Conservation (phyloP, 2,329 filamentous ascomycete species). For the Aspergillus candidus region DNA sequence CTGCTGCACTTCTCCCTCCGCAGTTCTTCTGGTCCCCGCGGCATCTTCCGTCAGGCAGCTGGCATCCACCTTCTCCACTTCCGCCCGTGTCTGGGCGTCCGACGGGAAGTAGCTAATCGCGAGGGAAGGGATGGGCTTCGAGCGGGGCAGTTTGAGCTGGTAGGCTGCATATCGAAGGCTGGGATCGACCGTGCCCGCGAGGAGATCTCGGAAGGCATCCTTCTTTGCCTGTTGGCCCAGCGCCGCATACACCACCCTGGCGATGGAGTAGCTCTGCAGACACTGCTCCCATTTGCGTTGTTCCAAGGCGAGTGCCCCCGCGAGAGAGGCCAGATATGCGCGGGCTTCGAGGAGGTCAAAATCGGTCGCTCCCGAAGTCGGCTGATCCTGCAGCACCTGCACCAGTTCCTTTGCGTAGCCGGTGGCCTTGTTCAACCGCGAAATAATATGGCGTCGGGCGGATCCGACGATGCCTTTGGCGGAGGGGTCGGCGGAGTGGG, state of each 20-base stretch:
- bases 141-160: constrained; percentile 80
- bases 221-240: constrained; percentile 59
- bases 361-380: constrained; percentile 58
- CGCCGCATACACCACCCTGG: constrained; percentile 75
- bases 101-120: constrained; percentile 71
- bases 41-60: constrained; percentile 58
- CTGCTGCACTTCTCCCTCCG: constrained; percentile 41
- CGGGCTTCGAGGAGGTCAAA: constrained; percentile 76
- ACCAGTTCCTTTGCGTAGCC: constrained; percentile 64
- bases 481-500: constrained; percentile 67
- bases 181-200: constrained; percentile 81
- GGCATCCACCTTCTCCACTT: constrained; percentile 66
- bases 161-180: constrained; percentile 94
- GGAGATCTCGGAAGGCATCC: constrained; percentile 78
- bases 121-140: constrained; percentile 71
- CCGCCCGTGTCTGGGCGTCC: constrained; percentile 54
- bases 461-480: constrained; percentile 69
- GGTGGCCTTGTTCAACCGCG: constrained; percentile 74
- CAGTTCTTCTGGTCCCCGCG: constrained; percentile 42
- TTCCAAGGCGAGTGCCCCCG: constrained; percentile 75
- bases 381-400: constrained; percentile 56
- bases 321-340: constrained; percentile 72
- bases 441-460: constrained; percentile 81
- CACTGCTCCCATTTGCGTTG: constrained; percentile 80
- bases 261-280: constrained; percentile 66